Evolutionary conservation across 2,329 filamentous ascomycete genomes (phyloP), one percentile per base, ranked within the genome.

Genomic region (Calonectria fujianensis): DNA sequence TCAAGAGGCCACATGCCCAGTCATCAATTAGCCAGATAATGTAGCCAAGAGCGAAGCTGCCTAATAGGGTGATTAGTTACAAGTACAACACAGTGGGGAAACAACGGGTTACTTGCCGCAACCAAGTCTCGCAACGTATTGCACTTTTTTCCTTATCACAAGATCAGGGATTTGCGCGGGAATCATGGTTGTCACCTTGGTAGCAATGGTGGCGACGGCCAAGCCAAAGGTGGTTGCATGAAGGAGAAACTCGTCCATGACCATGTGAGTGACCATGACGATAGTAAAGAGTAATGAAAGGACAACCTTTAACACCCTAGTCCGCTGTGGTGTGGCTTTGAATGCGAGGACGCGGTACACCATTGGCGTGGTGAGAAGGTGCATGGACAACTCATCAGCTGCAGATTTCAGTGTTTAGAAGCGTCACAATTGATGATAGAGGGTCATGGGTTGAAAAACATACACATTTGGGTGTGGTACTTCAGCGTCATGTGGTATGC

Each of bases 341-440:
- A 85, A 85, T 9, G 82, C 84, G 8, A 87, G 81, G 32, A 87
- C 80, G n/a, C 85, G 85, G 48, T 85, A 85, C 0, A 87, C 77
- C 1, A 87, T 81, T 3, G 86, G 86, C 0, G 85, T 87, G 0
- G 85, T 86, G 1, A 86, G 78, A 4, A 87, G 82, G 70, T 87
- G 86, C 86, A 87, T 87, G 0, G 80, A 84, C 14, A 84, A 9
- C 51, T 87, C 86, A 74, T 87, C 86, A 68, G 84, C 86, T 84
- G 39, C 27, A 13, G 1, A 63, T 16, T 50, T 20, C 11, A 24
- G 50, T 3, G 16, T 5, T 78, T 50, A 77, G 76, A 59, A 39
- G 20, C 4, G 37, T 29, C 0, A 1, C 3, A 3, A 9, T 0
- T 29, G 18, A n/a, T 3, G 11, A 9, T 0, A 14, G 27, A 14